Evolutionary conservation across 352 stramenopile genomes (phyloP).

Genomic region (Phytophthora pseudosyringae): DNA sequence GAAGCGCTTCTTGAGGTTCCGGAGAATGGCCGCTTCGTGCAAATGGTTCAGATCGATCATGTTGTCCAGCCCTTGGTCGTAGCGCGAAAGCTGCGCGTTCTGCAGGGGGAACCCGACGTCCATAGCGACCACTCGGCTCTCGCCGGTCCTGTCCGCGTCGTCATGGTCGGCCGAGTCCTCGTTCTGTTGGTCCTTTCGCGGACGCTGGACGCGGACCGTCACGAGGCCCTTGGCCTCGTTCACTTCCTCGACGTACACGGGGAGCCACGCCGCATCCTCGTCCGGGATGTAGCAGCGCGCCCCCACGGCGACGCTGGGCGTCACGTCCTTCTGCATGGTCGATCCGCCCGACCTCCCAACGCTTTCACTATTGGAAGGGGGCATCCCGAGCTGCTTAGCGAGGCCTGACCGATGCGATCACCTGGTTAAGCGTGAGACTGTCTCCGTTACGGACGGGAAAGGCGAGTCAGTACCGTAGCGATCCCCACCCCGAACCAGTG

Average conservation of each 20-base stretch:
- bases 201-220: slow-evolving; percentile 48
- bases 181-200: slow-evolving; percentile 35
- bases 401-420: slow-evolving; percentile 1
- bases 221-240: slow-evolving; percentile 51
- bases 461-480: slow-evolving; percentile 12
- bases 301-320: slow-evolving; percentile 56
- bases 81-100: slow-evolving; percentile 47
- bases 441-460: slow-evolving; percentile 26
- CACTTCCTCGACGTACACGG: slow-evolving; percentile 71
- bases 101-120: slow-evolving; percentile 64
- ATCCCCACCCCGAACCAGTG: slow-evolving; percentile 9
- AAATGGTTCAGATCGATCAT: slow-evolving; percentile 89
- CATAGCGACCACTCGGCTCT: slow-evolving; percentile 46
- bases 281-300: slow-evolving; percentile 82
- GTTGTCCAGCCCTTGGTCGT: slow-evolving; percentile 57
- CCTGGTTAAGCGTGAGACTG: slow-evolving; percentile 16
- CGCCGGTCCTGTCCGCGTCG: slow-evolving; percentile 22
- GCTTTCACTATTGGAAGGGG: slow-evolving; percentile 31
- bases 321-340: slow-evolving; percentile 23
- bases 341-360: slow-evolving; percentile 3
- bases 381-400: slow-evolving; percentile 11
- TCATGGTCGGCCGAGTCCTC: slow-evolving; percentile 33
- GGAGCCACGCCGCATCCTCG: slow-evolving; percentile 67
- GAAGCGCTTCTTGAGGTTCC: slow-evolving; percentile 89
- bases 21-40: slow-evolving; percentile 91